A percentile compares a stretch with the other conserved stretches of the same genome.
Evolutionary conservation across 768 basidiomycete species (phyloP).

Genomic region (Galerina sulciceps): DNA sequence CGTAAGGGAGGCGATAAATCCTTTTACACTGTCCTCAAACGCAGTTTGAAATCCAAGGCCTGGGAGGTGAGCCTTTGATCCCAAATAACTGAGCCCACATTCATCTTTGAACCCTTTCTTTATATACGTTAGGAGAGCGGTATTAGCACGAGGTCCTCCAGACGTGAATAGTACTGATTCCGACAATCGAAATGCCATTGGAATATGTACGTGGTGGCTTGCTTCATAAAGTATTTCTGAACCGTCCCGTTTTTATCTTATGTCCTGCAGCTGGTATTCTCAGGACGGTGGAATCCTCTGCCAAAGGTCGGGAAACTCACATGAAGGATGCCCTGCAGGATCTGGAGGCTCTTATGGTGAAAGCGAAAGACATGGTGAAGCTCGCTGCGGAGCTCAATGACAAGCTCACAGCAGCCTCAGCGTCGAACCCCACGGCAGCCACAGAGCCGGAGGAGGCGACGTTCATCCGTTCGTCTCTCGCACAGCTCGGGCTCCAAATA

Average conservation of each 20-base stretch:
- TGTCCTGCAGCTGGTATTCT: constrained; percentile 75
- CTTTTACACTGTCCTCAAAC: constrained; percentile 65
- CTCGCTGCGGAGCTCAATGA: constrained; percentile 89
- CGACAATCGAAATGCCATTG: constrained; percentile 20
- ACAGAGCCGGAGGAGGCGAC: constrained; percentile 81
- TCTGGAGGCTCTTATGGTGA: constrained; percentile 87
- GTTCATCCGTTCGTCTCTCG: constrained; percentile 86
- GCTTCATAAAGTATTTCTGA: constrained; percentile 3
- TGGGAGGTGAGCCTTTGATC: constrained; percentile 24
- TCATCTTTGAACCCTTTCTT: constrained; percentile 7
- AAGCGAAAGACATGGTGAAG: constrained; percentile 91
- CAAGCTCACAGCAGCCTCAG: constrained; percentile 57
- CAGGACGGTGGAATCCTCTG: constrained; percentile 69
- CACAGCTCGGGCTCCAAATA: constrained; percentile 87
- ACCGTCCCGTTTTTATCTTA: constrained; percentile 13
- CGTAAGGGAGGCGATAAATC: constrained; percentile 87
- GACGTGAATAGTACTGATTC: constrained; percentile 19
- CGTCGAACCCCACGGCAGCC: constrained; percentile 20
- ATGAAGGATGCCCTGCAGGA: constrained; percentile 83
- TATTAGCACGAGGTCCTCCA: constrained; percentile 6
- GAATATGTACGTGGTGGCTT: constrained; percentile 24
- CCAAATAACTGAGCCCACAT: background rate
- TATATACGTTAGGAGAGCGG: constrained; percentile 17
- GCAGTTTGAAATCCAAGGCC: constrained; percentile 24
- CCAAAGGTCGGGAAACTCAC: constrained; percentile 62